Evolutionary conservation across 1,284 basidiomycete genomes (phyloP), one percentile per base, ranked within the genome.

Genomic region (Sanguinoderma infundibulare): DNA sequence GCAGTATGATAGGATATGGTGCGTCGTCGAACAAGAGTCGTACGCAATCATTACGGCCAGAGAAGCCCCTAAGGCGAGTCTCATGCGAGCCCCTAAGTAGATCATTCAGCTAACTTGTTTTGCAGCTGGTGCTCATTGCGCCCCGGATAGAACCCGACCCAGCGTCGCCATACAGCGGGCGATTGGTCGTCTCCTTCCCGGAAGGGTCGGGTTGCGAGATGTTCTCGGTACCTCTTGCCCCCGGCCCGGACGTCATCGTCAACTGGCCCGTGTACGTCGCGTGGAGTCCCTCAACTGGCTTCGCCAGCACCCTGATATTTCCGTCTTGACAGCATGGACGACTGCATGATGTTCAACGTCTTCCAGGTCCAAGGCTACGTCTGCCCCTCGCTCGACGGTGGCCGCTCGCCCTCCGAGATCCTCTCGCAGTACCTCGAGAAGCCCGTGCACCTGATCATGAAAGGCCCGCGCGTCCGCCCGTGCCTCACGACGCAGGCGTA

Each of bases 1-100:
- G 3, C 5, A 91, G 89, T 78, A 87, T 69, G 90, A 92, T 70
- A 81, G 90, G 63, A 81, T 78, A 72, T 91, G 89, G 83, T 86
- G 83, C 61, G 81, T 92, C 65, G 79, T 90, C 44, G 87, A 89
- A 66, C 80, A 80, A 7, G 72, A 76, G 5, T 83, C 79, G 3
- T 76, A 83, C 53, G 72, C 72, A 6, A 79, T 89, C 22, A 76
- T 92, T 42, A 92, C 91, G 4, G 89, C 89, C 7, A 82, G 90
- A 59, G 82, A 86, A 60, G 73, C 83, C 17, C 66, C 83, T 28
- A 87, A 87, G 81, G 90, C 86, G 69, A 24, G 32, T 28, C 20
- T 26, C 14, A 30, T n/a, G n/a, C n/a, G n/a, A n/a, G n/a, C n/a
- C n/a, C n/a, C n/a, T n/a, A n/a, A n/a, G n/a, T n/a, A n/a, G n/a